phyloP scores from a whole-genome alignment of 805 yeast species.

The Candida oleophila region DNA sequence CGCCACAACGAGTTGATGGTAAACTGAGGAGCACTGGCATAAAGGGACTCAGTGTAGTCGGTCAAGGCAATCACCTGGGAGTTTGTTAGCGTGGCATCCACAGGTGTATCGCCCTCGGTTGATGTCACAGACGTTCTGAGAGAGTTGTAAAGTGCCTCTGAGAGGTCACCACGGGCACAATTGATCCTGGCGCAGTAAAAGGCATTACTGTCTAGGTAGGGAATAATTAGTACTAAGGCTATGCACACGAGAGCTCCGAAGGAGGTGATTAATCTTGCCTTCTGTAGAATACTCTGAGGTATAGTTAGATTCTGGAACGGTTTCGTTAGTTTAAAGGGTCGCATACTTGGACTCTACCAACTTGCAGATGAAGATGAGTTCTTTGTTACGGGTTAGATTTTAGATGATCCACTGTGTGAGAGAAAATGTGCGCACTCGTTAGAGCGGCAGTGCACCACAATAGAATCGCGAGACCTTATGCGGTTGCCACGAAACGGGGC shows the following conservation, averaged over 20 bases:
- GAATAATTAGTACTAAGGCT: constrained; percentile 25
- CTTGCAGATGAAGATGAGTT: too few relatives aligned
- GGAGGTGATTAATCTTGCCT: constrained; percentile 21
- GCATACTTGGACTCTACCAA: too few relatives aligned
- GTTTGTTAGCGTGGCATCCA: constrained; percentile 41
- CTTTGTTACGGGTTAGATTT: too few relatives aligned
- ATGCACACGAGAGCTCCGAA: constrained; percentile 16
- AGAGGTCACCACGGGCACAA: constrained; percentile 53
- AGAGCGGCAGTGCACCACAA: too few relatives aligned
- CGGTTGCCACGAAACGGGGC: too few relatives aligned
- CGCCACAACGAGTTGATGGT: constrained; percentile 39
- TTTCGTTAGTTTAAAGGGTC: constrained; percentile 17
- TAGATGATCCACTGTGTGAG: too few relatives aligned
- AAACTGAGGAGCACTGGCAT: constrained; percentile 49
- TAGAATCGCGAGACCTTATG: too few relatives aligned
- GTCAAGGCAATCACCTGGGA: constrained; percentile 48
- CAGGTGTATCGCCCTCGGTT: constrained; percentile 21
- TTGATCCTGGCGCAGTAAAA: constrained; percentile 39
- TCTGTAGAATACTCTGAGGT: constrained; percentile 24
- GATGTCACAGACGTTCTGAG: constrained; percentile 27
- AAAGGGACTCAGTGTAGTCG: constrained; percentile 46
- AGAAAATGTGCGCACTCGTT: too few relatives aligned
- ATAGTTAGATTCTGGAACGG: constrained; percentile 15
- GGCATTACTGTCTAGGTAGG: constrained; percentile 14
- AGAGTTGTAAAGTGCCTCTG: constrained; percentile 50